Base-by-base conservation (phyloP, 1,139 yeast species). In the Blastobotrys malaysiensis region DNA sequence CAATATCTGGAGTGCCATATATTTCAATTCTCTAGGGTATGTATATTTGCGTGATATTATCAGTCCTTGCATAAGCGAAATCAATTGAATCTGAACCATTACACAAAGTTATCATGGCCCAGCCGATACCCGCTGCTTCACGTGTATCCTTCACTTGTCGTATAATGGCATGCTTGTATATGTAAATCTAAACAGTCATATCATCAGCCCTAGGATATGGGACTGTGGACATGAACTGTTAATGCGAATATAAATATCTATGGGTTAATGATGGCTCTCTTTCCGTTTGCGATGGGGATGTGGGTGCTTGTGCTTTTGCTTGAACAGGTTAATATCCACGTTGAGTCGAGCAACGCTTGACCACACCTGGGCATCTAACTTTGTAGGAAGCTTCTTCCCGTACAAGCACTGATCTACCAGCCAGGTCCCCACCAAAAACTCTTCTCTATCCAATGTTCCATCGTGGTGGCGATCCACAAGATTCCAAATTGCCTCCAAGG, bases 361-460 rank as follows among this genome's bases (percentile, higher is more conserved):
- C 77, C 77, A 73, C 4, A 73, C 65, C 13, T 64, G 66, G 24
- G 66, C 65, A 22, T 67, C 69, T 18, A 62, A 77, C 79, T 72
- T 72, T 60, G 80, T 78, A 0, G 98, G 97, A 51, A 93, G 73
- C 68, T 93, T 93, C 43, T 96, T 77, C 0, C 98, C 98, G 66
- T 91, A 93, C n/a, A 91, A 75, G 65, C 96, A 88, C 69, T 91
- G 98, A 69, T 91, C 98, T 1, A 91, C 93, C 6, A 89, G 72
- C 98, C 98, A 91, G 88, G 87, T 89, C 0, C 97, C 99, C 13
- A 90, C 95, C 45, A 91, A 73, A 64, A 93, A 93, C 59, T 91
- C 91, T 49, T 83, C 84, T 58, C 88, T 81, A 63, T 86, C 88
- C 52, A 91, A 73, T 0, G 89, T 81, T 0, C 96, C 95, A 68